phyloP scores from a whole-genome alignment of 2,329 filamentous ascomycete genomes.

The Daldinia sp. region DNA sequence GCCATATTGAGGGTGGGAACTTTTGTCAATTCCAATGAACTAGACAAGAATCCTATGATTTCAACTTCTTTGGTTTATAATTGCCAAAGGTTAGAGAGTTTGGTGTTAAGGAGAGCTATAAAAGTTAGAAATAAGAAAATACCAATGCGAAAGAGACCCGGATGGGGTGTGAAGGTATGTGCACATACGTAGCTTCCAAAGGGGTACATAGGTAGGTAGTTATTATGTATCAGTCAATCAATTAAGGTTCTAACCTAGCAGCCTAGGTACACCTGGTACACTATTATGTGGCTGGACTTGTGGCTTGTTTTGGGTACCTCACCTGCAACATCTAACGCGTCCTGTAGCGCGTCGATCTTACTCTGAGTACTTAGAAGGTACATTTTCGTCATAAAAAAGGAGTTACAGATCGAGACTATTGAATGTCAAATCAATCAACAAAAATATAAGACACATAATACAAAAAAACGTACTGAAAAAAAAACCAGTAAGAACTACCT shows the following conservation, averaged over 20 bases:
- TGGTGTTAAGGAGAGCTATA: not conserved
- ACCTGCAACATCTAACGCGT: conserved; percentile 1
- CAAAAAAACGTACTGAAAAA: not conserved
- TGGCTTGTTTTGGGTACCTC: conserved; percentile 7
- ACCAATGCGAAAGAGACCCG: not conserved
- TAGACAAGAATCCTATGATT: not conserved
- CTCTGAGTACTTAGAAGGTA: not conserved
- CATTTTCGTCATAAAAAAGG: not conserved
- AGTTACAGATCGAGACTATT: not conserved
- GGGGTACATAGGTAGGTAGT: too few relatives aligned
- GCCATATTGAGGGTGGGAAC: conserved; percentile 61
- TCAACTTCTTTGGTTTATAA: not conserved
- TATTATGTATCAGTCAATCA: too few relatives aligned
- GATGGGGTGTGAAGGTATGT: not conserved
- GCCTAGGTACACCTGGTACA: too few relatives aligned
- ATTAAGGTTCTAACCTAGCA: too few relatives aligned
- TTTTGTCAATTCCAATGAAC: not conserved
- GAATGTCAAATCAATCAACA: not conserved
- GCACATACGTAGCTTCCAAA: not conserved
- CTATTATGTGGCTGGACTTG: conserved; percentile 16
- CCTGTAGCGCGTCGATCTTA: conserved; percentile 2
- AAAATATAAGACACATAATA: not conserved
- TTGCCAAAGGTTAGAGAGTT: not conserved
- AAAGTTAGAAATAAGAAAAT: not conserved
- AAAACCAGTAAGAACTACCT: too few relatives aligned